A percentile compares a stretch with the other conserved stretches of the same genome.
Conservation (phyloP, 1,284 basidiomycete genomes). For the Anthracocystis setariae region DNA sequence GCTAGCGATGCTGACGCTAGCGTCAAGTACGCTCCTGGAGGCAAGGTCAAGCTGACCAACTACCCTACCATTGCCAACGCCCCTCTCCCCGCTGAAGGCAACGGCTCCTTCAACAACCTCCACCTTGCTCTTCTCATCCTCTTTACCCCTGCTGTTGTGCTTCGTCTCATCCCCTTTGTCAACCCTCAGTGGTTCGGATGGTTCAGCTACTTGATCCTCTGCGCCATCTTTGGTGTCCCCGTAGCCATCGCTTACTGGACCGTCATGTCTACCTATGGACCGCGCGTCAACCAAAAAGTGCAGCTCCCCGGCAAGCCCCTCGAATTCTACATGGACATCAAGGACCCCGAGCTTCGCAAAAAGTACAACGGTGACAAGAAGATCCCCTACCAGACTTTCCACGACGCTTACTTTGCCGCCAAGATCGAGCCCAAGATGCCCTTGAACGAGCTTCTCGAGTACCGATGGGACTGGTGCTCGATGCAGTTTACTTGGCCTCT, state of each 20-base stretch:
- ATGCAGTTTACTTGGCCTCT: conserved; percentile 84
- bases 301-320: conserved; percentile 78
- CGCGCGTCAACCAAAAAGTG: conserved; percentile 86
- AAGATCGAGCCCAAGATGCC: conserved; percentile 97
- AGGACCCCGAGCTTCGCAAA: conserved; percentile 81
- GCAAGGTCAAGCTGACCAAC: conserved; percentile 66
- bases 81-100: conserved; percentile 66
- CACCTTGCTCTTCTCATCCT: conserved; percentile 77
- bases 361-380: conserved; percentile 82
- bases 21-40: conserved; percentile 58
- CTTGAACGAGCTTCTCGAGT: conserved; percentile 90
- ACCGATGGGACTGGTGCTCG: conserved; percentile 93
- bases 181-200: conserved; percentile 65
- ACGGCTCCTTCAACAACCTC: conserved; percentile 69
- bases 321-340: conserved; percentile 89
- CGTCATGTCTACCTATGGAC: conserved; percentile 82
- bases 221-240: conserved; percentile 80
- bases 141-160: conserved; percentile 60
- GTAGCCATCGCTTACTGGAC: conserved; percentile 89
- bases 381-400: conserved; percentile 97
- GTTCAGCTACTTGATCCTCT: conserved; percentile 70
- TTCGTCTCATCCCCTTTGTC: conserved; percentile 65
- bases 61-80: conserved; percentile 65
- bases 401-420: conserved; percentile 96
- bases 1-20: conserved; percentile 14